Base-by-base conservation (phyloP, 352 stramenopile genomes). In the Phytophthora ramorum region DNA sequence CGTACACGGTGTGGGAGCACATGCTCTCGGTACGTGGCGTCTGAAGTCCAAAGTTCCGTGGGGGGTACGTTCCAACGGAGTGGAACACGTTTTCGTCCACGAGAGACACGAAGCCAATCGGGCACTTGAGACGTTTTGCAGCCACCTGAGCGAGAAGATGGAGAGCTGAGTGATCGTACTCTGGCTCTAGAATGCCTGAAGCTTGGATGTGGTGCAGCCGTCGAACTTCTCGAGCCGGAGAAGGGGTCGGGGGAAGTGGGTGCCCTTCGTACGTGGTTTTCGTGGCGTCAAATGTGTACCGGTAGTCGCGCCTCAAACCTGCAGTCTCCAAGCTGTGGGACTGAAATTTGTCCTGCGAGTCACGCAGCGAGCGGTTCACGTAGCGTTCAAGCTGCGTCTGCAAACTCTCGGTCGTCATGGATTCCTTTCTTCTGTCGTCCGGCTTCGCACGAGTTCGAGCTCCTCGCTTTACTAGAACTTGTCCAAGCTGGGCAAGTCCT, bases 1-100 rank as follows among this genome's bases (percentile, higher is more conserved):
- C 73, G 73, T 89, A 90, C 28, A 86, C 45, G 7, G 60, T 81
- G 66, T 87, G 73, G 16, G 73, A 58, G 51, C 81, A 90, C 52
- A 89, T 78, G 58, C 76, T 83, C 46, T 88, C 75, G 4, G 72
- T 44, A 4, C 79, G 72, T 30, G 72, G 66, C 20, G 62, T 44
- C 14, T 20, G 37, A 44, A 22, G 37, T 20, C 37, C 69, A n/a
- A 63, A 53, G 22, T 74, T 74, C 52, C 54, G 65, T 38, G 37
- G 44, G 2, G 69, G 62, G 63, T 79, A 83, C 4, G 58, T 77
- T 13, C 74, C 79, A 12, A 86, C 73, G 4, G 67, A 63, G 50
- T 77, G 75, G 59, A 85, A 81, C 37, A 71, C 68, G 12, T 63
- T 56, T 48, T 81, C 62, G 59, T 79, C 77, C 17, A 89, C 58